Conservation (phyloP, 2,329 filamentous ascomycete genomes). For the Furcasterigmium furcatum region DNA sequence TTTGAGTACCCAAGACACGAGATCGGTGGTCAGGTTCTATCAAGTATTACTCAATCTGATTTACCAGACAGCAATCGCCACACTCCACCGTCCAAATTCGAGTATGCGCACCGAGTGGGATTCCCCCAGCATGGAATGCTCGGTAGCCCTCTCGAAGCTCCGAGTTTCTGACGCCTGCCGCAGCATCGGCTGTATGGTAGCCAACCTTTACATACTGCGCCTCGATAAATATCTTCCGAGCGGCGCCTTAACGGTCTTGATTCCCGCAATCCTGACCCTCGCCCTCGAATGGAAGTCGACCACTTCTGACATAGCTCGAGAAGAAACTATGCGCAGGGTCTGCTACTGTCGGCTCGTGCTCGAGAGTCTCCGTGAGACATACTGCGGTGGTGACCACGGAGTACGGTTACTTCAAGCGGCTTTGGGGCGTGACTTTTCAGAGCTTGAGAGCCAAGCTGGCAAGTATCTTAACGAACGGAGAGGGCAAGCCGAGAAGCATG, state of each 20-base stretch:
- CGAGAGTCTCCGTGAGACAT: neutral
- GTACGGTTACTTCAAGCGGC: neutral
- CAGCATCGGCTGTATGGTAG: neutral
- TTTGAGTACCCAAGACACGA: neutral
- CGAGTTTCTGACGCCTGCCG: constrained; percentile 59
- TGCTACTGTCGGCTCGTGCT: neutral
- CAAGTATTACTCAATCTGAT: neutral
- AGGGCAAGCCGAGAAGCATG: neutral
- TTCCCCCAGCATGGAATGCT: neutral
- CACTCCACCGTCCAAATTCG: constrained; percentile 46
- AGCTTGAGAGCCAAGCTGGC: neutral
- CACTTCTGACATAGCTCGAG: neutral
- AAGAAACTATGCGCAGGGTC: neutral
- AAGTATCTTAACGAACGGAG: neutral
- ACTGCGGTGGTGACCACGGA: neutral
- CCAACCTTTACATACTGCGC: neutral
- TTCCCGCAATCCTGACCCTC: neutral
- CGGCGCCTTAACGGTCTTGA: neutral
- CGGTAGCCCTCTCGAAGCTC: constrained; percentile 50
- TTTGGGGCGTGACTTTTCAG: neutral
- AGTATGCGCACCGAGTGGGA: neutral
- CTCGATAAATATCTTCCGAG: neutral
- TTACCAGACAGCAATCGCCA: neutral
- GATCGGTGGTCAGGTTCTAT: neutral
- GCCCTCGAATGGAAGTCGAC: neutral